phyloP scores from a whole-genome alignment of 2,329 filamentous ascomycete species.

The Fusarium hainanense region DNA sequence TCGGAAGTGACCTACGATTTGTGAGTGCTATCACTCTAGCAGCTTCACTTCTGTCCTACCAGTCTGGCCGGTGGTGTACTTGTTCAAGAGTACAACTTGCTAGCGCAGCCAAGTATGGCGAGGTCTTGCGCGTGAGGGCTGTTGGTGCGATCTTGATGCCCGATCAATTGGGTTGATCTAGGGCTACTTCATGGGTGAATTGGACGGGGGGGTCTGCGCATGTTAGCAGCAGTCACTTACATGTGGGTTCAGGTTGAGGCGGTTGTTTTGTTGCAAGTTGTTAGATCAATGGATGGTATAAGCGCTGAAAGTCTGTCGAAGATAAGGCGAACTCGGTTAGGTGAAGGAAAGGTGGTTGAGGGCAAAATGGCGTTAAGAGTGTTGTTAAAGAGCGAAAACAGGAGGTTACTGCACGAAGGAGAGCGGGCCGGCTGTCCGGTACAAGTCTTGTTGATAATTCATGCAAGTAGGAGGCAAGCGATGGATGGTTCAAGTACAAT shows the following conservation, averaged over 20 bases:
- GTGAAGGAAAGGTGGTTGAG: constrained; percentile 45
- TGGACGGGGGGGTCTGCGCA: background rate
- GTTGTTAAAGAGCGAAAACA: constrained; percentile 57
- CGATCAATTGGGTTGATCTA: constrained; percentile 47
- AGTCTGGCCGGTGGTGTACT: constrained; percentile 5
- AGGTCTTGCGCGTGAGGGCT: constrained; percentile 57
- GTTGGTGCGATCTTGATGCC: constrained; percentile 53
- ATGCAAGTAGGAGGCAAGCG: constrained; percentile 55
- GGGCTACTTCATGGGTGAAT: background rate
- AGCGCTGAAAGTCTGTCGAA: constrained; percentile 62
- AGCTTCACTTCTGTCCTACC: constrained; percentile 49
- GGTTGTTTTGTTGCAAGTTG: constrained; percentile 61
- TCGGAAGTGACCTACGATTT: constrained; percentile 49
- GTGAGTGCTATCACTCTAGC: constrained; percentile 47
- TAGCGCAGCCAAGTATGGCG: constrained; percentile 57
- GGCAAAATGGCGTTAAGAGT: constrained; percentile 60
- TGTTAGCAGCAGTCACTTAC: constrained; percentile 29
- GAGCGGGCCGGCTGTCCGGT: constrained; percentile 60
- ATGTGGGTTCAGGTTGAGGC: constrained; percentile 46
- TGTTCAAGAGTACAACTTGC: constrained; percentile 48
- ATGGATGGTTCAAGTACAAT: constrained; percentile 56
- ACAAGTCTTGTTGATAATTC: constrained; percentile 56
- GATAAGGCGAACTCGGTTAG: constrained; percentile 43
- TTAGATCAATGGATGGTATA: constrained; percentile 61
- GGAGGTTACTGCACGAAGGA: constrained; percentile 67